Evolutionary conservation across 2,329 filamentous ascomycete species (phyloP), one percentile per base, ranked within the genome.

Genomic region (Bipolaris sorokiniana): DNA sequence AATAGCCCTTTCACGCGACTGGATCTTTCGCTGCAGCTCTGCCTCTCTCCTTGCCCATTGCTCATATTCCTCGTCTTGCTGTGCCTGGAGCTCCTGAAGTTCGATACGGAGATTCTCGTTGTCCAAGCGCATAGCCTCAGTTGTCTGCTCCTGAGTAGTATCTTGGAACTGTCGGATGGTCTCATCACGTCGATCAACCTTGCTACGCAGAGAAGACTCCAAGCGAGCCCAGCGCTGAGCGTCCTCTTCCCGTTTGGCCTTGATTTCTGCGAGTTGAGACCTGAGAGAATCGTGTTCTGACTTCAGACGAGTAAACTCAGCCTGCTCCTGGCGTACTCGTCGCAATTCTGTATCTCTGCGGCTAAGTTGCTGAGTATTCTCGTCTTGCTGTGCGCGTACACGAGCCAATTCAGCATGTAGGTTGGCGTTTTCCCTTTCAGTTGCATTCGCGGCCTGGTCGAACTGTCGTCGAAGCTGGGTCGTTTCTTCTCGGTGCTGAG

Each of bases 201-300:
- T 64, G 18, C 65, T 62, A 50, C 72, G 71, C 20, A 78, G 45
- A 9, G 72, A 62, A 13, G 70, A 62, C 55, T 77, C 74, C 15
- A 69, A 67, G 13, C 61, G 64, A 33, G 63, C 53, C 73, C 75
- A 76, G 10, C 69, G 71, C 52, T 67, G 68, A 16, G 65, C 51
- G 26, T 78, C 76, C 26, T 84, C 80, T 54, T 89, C 83, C 11
- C 95, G 81, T 56, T 92, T 90, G 46, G 86, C 83, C 67, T 90
- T 88, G 9, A 95, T 81, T 48, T 89, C 88, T 45, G 89, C 85
- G 49, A 96, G 86, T 72, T 95, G 90, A n/a, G 85, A 83, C 59
- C 81, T 85, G 48, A 96, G 79, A 7, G 88, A 78, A 10, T 84
- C 84, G 70, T 94, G 89, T 66, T 94, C 90, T 53, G 84, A 86